A percentile compares a stretch with the other conserved stretches of the same genome.
phyloP scores from a whole-genome alignment of 345 rosid species.

The Populus tremula region DNA sequence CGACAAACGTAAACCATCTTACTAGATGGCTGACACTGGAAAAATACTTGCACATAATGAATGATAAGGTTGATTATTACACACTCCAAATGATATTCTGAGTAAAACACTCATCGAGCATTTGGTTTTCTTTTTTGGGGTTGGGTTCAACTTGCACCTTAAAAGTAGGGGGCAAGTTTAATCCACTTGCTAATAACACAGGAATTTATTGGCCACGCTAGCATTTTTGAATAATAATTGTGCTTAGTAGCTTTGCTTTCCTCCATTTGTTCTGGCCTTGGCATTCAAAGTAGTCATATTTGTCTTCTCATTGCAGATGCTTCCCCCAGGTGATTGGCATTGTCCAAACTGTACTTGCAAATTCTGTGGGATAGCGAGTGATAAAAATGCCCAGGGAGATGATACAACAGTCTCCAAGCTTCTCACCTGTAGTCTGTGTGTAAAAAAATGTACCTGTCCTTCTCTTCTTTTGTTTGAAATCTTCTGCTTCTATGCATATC shows the following conservation, averaged over 20 bases:
- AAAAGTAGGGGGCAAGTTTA: background rate
- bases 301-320: slow-evolving; percentile 26
- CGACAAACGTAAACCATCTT: background rate
- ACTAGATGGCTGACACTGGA: background rate
- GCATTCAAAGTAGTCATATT: background rate
- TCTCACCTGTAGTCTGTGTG: slow-evolving; percentile 27
- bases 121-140: background rate
- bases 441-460: slow-evolving; percentile 25
- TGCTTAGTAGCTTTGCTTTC: slow-evolving; percentile 1
- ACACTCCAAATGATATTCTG: background rate
- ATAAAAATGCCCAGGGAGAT: slow-evolving; percentile 34
- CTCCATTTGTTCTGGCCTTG: background rate
- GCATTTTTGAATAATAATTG: background rate
- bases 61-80: background rate
- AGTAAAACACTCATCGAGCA: background rate
- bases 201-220: background rate
- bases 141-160: background rate
- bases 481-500: slow-evolving; percentile 5
- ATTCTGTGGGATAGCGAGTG: slow-evolving; percentile 29
- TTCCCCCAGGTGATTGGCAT: slow-evolving; percentile 35
- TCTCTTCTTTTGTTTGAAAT: slow-evolving; percentile 16
- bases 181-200: slow-evolving; percentile 9
- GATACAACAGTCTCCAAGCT: slow-evolving; percentile 13
- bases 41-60: background rate
- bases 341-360: slow-evolving; percentile 36